phyloP scores from a whole-genome alignment of 2,329 filamentous ascomycete genomes.

The Penicillium decumbens region DNA sequence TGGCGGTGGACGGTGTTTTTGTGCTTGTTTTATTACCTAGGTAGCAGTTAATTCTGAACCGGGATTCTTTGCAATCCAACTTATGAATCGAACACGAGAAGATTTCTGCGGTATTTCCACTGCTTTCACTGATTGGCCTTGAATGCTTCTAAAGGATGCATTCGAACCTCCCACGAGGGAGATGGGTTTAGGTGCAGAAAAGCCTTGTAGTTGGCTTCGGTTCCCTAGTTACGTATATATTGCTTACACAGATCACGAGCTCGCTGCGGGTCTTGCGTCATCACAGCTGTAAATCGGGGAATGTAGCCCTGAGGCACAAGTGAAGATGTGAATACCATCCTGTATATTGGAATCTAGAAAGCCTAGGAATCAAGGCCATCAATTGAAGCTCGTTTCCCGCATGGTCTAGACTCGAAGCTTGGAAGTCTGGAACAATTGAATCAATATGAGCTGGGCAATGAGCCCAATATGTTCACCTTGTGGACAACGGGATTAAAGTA shows the following conservation, averaged over 20 bases:
- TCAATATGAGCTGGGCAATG: too few relatives aligned
- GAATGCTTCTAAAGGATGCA: not conserved
- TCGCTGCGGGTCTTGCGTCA: conserved; percentile 5
- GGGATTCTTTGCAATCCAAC: not conserved
- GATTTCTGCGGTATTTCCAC: not conserved
- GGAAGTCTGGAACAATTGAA: too few relatives aligned
- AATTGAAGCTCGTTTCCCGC: too few relatives aligned
- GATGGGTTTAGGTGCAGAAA: too few relatives aligned
- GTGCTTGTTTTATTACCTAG: not conserved
- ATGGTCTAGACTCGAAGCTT: too few relatives aligned
- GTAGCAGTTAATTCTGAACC: not conserved
- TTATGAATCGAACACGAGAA: not conserved
- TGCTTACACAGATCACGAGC: not conserved
- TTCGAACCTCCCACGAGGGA: too few relatives aligned
- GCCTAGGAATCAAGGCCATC: too few relatives aligned
- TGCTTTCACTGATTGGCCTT: not conserved
- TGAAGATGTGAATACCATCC: too few relatives aligned
- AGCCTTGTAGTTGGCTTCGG: too few relatives aligned
- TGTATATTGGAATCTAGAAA: too few relatives aligned
- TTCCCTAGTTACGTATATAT: not conserved
- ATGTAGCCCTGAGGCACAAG: not conserved
- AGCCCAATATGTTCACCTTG: not conserved
- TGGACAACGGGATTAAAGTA: not conserved
- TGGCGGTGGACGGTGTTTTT: not conserved
- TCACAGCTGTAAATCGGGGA: not conserved